Evolutionary conservation across 176 grass and related monocot genomes (phyloP).

Genomic region (Hordeum marinum): DNA sequence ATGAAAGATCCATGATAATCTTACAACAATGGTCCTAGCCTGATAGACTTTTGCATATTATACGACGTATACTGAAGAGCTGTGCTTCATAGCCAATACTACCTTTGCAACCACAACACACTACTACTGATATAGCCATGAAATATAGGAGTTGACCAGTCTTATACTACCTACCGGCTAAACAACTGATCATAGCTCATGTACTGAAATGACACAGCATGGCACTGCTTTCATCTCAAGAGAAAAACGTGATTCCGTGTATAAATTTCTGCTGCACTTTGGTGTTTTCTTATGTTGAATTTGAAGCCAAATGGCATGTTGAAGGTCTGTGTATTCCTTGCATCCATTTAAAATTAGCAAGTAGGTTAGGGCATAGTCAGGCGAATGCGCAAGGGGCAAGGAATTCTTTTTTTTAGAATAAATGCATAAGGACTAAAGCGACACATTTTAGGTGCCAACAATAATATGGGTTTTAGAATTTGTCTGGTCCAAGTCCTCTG

Average conservation of each 20-base stretch:
- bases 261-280: not conserved
- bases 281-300: not conserved
- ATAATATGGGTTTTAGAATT: not conserved
- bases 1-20: not conserved
- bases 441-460: not conserved
- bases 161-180: not conserved
- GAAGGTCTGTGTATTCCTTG: not conserved
- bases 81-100: not conserved
- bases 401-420: too few species aligned
- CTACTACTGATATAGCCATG: not conserved
- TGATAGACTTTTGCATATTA: not conserved
- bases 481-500: not conserved
- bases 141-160: not conserved
- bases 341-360: slow-evolving; percentile 11
- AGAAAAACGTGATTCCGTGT: not conserved
- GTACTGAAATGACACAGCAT: not conserved
- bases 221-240: not conserved
- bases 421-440: not conserved
- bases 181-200: not conserved
- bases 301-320: not conserved
- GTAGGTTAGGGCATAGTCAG: not conserved
- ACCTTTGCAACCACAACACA: not conserved
- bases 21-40: not conserved
- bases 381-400: not conserved
- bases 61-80: not conserved